Percentiles rank a stretch among this genome's conserved stretches.
These are phyloP conservation scores for Malbranchea zuffiana DNA, from an alignment of 2,329 filamentous ascomycete genomes.

Conservation along the genomic window DNA sequence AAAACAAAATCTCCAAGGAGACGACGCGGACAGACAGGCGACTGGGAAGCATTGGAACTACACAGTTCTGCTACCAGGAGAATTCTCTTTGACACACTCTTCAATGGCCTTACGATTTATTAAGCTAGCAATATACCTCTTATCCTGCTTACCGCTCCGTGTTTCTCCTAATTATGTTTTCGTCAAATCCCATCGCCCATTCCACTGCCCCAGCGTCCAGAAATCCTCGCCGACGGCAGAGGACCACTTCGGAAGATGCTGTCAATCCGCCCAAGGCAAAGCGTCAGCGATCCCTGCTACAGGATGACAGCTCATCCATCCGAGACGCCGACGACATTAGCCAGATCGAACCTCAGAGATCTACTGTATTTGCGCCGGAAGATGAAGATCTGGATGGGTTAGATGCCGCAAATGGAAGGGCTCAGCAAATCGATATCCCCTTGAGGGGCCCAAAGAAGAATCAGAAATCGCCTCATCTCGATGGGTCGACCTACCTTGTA, in stretches of 20 bases:
- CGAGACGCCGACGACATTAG: no score
- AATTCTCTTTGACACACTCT: no score
- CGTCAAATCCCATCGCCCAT: conserved; percentile 22
- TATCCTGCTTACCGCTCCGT: not conserved
- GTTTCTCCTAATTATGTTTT: conserved; percentile 26
- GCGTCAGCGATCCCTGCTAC: conserved; percentile 32
- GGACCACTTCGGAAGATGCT: conserved; percentile 36
- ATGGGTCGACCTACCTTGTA: conserved; percentile 31
- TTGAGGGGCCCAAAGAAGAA: conserved; percentile 29
- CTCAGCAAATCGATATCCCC: conserved; percentile 27
- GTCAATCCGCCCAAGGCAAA: conserved; percentile 37
- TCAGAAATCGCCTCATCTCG: conserved; percentile 24
- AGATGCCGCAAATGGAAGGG: no score
- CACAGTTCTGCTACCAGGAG: no score
- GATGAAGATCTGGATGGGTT: no score
- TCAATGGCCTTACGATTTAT: no score
- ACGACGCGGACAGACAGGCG: no score
- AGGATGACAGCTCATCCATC: no score
- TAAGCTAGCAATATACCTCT: no score
- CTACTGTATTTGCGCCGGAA: no score
- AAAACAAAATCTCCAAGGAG: no score
- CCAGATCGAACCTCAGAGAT: not conserved
- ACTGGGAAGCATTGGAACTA: no score
- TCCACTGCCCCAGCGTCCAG: conserved; percentile 16
- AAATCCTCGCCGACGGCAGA: conserved; percentile 31